Evolutionary conservation across 2,329 filamentous ascomycete genomes (phyloP).

Genomic region (Penicillium sp.): DNA sequence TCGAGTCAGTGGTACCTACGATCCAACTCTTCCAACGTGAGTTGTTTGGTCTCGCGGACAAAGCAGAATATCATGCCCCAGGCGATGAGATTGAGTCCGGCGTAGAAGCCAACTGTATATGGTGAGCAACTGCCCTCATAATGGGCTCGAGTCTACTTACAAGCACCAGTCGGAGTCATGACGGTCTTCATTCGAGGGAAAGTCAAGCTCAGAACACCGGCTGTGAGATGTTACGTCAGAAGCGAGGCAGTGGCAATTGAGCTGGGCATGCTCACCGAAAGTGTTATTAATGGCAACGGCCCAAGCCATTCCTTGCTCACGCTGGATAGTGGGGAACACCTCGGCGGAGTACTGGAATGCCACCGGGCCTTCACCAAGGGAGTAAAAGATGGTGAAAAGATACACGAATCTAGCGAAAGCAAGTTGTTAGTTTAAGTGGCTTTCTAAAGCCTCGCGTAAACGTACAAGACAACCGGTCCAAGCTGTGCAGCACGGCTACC

Average conservation of each 20-base stretch:
- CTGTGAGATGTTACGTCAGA: constrained; percentile 20
- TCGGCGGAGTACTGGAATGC: constrained; percentile 49
- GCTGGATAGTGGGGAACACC: constrained; percentile 50
- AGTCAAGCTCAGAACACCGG: constrained; percentile 43
- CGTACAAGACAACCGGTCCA: constrained; percentile 17
- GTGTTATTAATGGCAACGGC: constrained; percentile 28
- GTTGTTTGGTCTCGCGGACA: constrained; percentile 50
- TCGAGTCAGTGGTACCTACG: too few species aligned
- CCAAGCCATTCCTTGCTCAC: constrained; percentile 34
- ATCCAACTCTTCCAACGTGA: constrained; percentile 37
- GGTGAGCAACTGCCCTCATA: not conserved
- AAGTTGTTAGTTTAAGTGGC: not conserved
- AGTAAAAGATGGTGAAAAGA: constrained; percentile 59
- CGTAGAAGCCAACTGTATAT: constrained; percentile 43
- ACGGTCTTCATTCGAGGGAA: constrained; percentile 43
- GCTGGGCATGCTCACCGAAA: constrained; percentile 12
- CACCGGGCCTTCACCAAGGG: constrained; percentile 54
- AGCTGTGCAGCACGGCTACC: constrained; percentile 32
- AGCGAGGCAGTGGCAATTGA: too few species aligned
- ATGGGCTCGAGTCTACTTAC: constrained; percentile 41
- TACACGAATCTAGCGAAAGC: constrained; percentile 51
- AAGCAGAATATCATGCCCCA: constrained; percentile 59
- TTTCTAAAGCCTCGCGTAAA: too few species aligned
- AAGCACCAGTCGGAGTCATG: constrained; percentile 49
- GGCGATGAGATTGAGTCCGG: constrained; percentile 53